Evolutionary conservation across 805 yeast genomes (phyloP).

Genomic region (Teunomyces barrocoloradensis): DNA sequence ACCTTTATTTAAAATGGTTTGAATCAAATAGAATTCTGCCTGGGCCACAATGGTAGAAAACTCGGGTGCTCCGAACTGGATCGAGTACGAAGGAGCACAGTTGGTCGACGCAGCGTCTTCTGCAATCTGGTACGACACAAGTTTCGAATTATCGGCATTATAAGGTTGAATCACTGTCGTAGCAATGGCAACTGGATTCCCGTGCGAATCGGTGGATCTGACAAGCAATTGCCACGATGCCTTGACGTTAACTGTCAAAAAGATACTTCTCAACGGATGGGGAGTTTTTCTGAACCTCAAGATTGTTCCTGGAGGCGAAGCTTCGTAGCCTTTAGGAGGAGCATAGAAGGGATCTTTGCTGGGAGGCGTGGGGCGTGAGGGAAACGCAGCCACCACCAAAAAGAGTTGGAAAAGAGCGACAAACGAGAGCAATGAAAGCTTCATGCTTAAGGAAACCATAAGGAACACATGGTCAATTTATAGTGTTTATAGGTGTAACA

Average conservation of each 20-base stretch:
- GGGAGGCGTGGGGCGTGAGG: neutral
- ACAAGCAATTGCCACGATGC: constrained; percentile 19
- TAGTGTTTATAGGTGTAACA: neutral
- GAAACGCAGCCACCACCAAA: neutral
- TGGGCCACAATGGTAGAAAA: constrained; percentile 11
- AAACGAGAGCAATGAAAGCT: neutral
- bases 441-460: neutral
- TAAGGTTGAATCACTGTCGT: constrained; percentile 22
- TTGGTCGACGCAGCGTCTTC: constrained; percentile 18
- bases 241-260: constrained; percentile 18
- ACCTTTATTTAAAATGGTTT: constrained; percentile 16
- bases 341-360: constrained; percentile 23
- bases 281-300: constrained; percentile 21
- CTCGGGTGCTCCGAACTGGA: constrained; percentile 5
- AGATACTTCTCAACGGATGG: constrained; percentile 14
- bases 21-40: constrained; percentile 14
- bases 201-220: constrained; percentile 19
- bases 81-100: constrained; percentile 21
- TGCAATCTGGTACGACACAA: constrained; percentile 18
- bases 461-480: neutral
- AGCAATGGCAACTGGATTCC: constrained; percentile 17
- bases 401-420: neutral
- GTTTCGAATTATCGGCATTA: constrained; percentile 20
- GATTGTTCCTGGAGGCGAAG: constrained; percentile 20
- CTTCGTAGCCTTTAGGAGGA: constrained; percentile 22